Evolutionary conservation across 2,329 filamentous ascomycete genomes (phyloP), one percentile per base, ranked within the genome.

Genomic region (Trichoderma asperellum): DNA sequence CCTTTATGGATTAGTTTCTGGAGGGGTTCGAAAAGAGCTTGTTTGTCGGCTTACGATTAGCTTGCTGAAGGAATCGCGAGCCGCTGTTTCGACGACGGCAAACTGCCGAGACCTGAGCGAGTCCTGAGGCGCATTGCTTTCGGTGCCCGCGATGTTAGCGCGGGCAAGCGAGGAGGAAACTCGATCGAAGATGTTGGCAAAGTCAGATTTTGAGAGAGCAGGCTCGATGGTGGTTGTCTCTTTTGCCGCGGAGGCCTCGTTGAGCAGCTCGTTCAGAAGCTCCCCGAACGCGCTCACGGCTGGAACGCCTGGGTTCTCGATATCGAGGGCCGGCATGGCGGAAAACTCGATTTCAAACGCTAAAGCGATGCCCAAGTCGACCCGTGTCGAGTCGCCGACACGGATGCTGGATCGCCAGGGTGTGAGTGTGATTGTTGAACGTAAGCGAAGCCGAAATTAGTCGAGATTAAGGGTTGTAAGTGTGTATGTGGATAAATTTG

Each of bases 1-100:
- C 90, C 92, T 95, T 67, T 74, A 71, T 72, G 75, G 76, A 72
- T 79, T 80, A 81, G 79, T 70, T 64, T 68, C 69, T 74, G 73
- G 67, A 58, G 14, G 43, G 49, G 63, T 27, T 58, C 53, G 53
- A 52, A 24, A 8, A 64, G 11, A 55, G 67, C 57, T 57, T 32
- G 52, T 34, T 55, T 35, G 47, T 60, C 32, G 43, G 63, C 91
- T 84, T 82, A 96, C 93, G 78, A 97, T 86, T 71, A 93, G 83
- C 71, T 87, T 84, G 79, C 93, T 93, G 80, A 98, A 96, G 59
- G 92, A 87, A 74, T 91, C 88, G 75, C 93, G 90, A 62, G 91
- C 92, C 12, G 93, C 94, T 21, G 91, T 94, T 79, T 98, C 96
- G 58, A 97, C 88, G 27, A 92, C 86, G 40, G 90, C 89, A 77